Conservation (phyloP, 176 grass and related monocot species). For the Paspalum notatum region DNA sequence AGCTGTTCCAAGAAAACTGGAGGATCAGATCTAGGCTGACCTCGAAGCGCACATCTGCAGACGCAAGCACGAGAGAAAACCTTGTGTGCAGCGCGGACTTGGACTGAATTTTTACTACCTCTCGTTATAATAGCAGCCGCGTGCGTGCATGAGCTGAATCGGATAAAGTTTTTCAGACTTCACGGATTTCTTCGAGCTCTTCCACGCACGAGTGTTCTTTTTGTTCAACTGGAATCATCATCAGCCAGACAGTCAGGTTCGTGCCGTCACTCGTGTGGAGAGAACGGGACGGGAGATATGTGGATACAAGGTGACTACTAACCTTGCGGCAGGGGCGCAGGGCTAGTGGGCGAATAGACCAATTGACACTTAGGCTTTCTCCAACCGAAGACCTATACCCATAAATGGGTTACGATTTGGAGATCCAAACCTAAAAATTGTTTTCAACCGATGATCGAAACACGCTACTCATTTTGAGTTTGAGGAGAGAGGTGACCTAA, state of each 20-base stretch:
- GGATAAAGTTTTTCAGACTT: neutral
- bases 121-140: neutral
- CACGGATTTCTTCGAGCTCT: neutral
- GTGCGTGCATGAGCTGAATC: neutral
- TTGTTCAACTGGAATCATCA: slow-evolving; percentile 2
- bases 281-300: neutral
- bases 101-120: neutral
- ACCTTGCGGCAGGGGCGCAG: too few species aligned
- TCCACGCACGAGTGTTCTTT: neutral
- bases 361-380: too few species aligned
- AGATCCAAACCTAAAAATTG: too few species aligned
- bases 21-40: neutral
- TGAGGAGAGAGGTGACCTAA: too few species aligned
- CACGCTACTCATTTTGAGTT: too few species aligned
- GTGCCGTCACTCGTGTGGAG: neutral
- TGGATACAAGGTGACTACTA: neutral
- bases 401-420: too few species aligned
- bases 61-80: neutral
- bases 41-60: neutral
- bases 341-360: too few species aligned
- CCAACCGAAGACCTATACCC: too few species aligned
- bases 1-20: neutral
- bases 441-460: too few species aligned
- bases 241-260: neutral
- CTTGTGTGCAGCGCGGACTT: slow-evolving; percentile 7